Conservation (phyloP, 1,139 yeast genomes). For the Saccharomyces hybrid region DNA sequence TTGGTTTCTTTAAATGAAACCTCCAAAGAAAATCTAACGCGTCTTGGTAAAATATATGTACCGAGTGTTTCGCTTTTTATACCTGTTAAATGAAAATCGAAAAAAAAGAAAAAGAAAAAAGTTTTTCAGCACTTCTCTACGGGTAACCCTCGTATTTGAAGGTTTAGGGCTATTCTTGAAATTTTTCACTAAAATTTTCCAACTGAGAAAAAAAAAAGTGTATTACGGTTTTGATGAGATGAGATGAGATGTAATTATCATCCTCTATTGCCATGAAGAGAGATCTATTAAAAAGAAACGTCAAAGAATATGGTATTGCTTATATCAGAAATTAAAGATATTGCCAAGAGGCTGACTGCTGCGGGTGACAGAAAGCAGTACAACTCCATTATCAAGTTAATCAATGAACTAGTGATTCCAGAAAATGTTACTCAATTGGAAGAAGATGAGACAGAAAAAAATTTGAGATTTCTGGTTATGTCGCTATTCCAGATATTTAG, state of each 20-base stretch:
- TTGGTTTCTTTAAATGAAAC: slow-evolving; percentile 16
- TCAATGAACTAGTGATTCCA: slow-evolving; percentile 12
- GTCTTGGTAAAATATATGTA: background rate
- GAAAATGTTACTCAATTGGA: slow-evolving; percentile 2
- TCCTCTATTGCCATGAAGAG: background rate
- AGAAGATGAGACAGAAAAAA: slow-evolving; percentile 16
- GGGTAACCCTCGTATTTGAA: background rate
- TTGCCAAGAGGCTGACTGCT: slow-evolving; percentile 22
- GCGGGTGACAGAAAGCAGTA: slow-evolving; percentile 24
- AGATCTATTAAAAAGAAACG: background rate
- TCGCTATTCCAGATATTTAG: slow-evolving; percentile 52
- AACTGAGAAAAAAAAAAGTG: background rate
- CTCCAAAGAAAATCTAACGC: background rate
- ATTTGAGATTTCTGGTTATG: slow-evolving; percentile 43
- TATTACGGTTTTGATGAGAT: background rate
- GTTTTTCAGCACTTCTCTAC: background rate
- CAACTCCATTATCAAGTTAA: slow-evolving; percentile 21
- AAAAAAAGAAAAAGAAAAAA: background rate
- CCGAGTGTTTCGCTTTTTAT: background rate
- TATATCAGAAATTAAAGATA: slow-evolving; percentile 22
- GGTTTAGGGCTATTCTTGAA: background rate
- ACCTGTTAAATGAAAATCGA: background rate
- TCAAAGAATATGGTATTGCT: slow-evolving; percentile 10
- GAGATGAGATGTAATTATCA: background rate
- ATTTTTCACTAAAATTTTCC: slow-evolving; percentile 1